Percentiles rank a stretch among this genome's conserved stretches.
phyloP scores from a whole-genome alignment of 2,329 filamentous ascomycete genomes.

The Xylariales sp. region DNA sequence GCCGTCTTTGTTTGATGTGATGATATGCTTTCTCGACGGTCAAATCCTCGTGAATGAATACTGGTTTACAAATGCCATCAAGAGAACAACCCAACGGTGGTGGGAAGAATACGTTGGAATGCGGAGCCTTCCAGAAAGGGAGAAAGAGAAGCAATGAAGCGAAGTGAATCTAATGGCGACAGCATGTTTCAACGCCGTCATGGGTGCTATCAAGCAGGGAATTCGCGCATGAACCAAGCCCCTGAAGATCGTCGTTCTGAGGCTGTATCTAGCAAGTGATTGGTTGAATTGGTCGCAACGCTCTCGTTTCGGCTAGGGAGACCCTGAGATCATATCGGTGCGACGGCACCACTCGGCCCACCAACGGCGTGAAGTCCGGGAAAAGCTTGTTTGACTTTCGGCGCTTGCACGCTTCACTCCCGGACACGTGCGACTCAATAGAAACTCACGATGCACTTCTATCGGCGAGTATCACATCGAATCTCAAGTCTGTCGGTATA shows the following conservation, averaged over 20 bases:
- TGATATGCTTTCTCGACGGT: too few relatives aligned
- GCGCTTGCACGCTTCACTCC: too few relatives aligned
- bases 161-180: slow-evolving; percentile 5
- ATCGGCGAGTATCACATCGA: too few relatives aligned
- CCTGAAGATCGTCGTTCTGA: slow-evolving; percentile 3
- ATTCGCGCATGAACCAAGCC: not conserved
- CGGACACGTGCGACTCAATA: too few relatives aligned
- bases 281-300: slow-evolving; percentile 1
- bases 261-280: not conserved
- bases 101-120: not conserved
- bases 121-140: not conserved
- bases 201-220: not conserved
- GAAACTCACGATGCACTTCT: too few relatives aligned
- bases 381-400: too few relatives aligned
- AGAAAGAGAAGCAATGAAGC: not conserved
- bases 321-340: slow-evolving; percentile 5
- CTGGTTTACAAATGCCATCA: not conserved
- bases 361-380: too few relatives aligned
- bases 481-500: too few relatives aligned
- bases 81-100: not conserved
- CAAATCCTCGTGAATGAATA: not conserved
- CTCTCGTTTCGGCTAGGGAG: slow-evolving; percentile 6
- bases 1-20: too few relatives aligned
- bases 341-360: too few relatives aligned
- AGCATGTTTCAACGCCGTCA: slow-evolving; percentile 8